Percentiles rank a stretch among this genome's conserved stretches.
Evolutionary conservation across 2,329 filamentous ascomycete genomes (phyloP).

Genomic region (Diaporthe caulivora): DNA sequence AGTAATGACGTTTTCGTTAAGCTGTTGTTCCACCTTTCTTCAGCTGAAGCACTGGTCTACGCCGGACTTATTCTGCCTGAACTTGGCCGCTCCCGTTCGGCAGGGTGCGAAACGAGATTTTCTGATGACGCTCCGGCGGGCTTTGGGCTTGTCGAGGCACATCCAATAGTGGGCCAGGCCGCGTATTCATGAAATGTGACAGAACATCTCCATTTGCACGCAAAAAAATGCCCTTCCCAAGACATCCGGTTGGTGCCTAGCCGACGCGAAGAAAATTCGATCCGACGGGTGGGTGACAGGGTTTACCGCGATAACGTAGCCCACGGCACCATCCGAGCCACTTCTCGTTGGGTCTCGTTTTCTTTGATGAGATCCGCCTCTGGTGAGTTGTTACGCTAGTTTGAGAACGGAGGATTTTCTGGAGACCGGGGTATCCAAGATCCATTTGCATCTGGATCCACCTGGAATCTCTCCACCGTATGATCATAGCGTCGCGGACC

Average conservation of each 20-base stretch:
- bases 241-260: neutral
- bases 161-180: neutral
- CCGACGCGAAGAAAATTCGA: neutral
- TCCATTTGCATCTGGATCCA: neutral
- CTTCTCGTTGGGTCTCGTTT: neutral
- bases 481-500: neutral
- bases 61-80: neutral
- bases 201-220: neutral
- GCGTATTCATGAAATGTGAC: neutral
- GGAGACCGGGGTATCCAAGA: neutral
- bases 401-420: neutral
- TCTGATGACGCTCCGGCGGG: neutral
- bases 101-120: neutral
- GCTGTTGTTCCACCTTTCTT: neutral
- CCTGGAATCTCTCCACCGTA: neutral
- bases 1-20: neutral
- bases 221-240: neutral
- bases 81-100: neutral
- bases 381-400: neutral
- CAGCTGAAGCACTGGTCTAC: neutral
- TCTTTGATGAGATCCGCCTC: neutral
- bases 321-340: neutral
- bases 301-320: neutral
- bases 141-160: neutral
- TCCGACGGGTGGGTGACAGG: neutral